A percentile compares a stretch with the other conserved stretches of the same genome.
phyloP scores from a whole-genome alignment of 1,139 yeast genomes.

The Arxiozyma telluris region DNA sequence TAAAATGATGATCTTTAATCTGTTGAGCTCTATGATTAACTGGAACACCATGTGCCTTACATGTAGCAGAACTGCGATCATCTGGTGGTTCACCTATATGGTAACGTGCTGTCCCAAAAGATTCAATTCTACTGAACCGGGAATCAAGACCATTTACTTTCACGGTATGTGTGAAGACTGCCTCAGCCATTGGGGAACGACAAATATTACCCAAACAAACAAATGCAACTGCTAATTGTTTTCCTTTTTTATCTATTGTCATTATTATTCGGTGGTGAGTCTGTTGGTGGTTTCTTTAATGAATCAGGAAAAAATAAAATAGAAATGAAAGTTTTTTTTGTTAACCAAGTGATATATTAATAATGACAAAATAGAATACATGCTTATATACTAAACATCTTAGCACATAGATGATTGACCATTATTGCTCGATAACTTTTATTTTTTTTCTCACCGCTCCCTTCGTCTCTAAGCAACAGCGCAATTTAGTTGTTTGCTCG shows the following conservation, averaged over 20 bases:
- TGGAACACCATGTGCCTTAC: conserved; percentile 64
- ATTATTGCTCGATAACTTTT: neutral
- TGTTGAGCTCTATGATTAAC: conserved; percentile 71
- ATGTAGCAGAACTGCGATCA: conserved; percentile 57
- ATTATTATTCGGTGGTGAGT: conserved; percentile 2
- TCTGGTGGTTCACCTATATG: conserved; percentile 83
- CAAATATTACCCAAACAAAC: conserved; percentile 92
- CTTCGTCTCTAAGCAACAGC: no score
- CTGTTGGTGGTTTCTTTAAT: neutral
- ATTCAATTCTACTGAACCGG: conserved; percentile 52
- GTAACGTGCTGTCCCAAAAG: conserved; percentile 83
- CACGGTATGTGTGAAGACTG: conserved; percentile 66
- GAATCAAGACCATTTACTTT: conserved; percentile 36
- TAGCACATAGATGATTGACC: no score
- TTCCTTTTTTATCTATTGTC: conserved; percentile 9
- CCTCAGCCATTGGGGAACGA: conserved; percentile 98
- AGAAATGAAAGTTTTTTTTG: neutral
- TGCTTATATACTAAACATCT: no score
- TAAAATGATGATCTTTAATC: conserved; percentile 49
- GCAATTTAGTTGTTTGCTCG: neutral
- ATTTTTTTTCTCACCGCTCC: neutral
- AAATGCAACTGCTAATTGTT: conserved; percentile 60
- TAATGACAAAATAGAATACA: no score
- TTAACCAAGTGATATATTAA: no score
- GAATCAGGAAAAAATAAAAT: neutral